Evolutionary conservation across 2,329 filamentous ascomycete genomes (phyloP), one percentile per base, ranked within the genome.

Genomic region (Phoma sp.): DNA sequence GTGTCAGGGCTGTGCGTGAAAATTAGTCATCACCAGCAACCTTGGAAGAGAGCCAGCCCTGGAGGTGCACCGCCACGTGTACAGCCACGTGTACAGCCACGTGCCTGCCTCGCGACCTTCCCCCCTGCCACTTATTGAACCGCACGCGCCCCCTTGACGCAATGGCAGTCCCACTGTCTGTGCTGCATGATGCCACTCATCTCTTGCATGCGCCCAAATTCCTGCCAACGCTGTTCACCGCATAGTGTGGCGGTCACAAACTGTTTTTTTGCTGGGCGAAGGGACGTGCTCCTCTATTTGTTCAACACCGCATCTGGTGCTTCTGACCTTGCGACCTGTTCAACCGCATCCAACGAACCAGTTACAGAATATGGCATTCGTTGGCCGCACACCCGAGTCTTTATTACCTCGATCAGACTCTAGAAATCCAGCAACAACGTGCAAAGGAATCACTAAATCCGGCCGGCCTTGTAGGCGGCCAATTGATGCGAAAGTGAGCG

Each of bases 391-490:
- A 0, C 93, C 93, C 60, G 93, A 97, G 79, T 88, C 89, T 18
- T 78, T 89, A 25, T 80, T 97, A 54, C 83, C 83, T 52, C 89
- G 93, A 53, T 86, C 87, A 67, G 93, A 97, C 80, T 96, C 91
- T 46, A 91, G 89, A 72, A 88, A 96, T 62, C 88, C 92, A 2
- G 82, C 84, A 1, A 89, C 87, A 10, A 97, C 93, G 72, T 99
- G 95, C 77, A 87, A 88, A 77, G 95, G 95, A 53, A 85, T 98
- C 59, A 97, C 92, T 4, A 82, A 86, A 25, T 86, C 82, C 63
- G 95, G 95, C n/a, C 83, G 87, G 44, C 89, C 91, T 9, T 99
- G 95, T 78, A 86, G 93, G 60, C 85, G 91, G 46, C 80, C 87
- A 5, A 78, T 96, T 32, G 79, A 83, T 18, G 76, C 83, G 8